Evolutionary conservation across 2,329 filamentous ascomycete genomes (phyloP), one percentile per base, ranked within the genome.

Genomic region (Colletotrichum incanum): DNA sequence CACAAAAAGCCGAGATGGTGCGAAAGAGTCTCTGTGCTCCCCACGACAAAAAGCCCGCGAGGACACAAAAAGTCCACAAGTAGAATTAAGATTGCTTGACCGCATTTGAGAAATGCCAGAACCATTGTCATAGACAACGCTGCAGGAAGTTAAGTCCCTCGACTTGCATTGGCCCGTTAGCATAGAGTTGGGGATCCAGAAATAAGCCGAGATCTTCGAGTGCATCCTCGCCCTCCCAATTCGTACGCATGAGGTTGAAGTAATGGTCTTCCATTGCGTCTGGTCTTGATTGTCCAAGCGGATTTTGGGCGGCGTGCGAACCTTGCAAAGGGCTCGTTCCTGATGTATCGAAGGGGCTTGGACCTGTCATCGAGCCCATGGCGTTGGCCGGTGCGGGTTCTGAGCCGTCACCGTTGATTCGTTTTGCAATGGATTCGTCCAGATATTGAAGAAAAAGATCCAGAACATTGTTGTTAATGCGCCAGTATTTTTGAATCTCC

Each of bases 401-500:
- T 2, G 56, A 9, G 12, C 39, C 41, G 26, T 52, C 26, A 1
- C 76, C 78, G 45, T 80, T 76, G 6, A 83, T 75, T 23, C 80
- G 76, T n/a, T 79, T 79, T 8, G 80, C 80, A 39, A 82, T 82
- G 3, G 82, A 81, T 16, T 79, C 79, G 65, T 83, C 82, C 7
- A 82, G 78, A 4, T 82, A 83, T 31, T 80, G 80, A 0, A 83
- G 74, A 37, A 83, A 83, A 7, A 83, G 72, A 31, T 83, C 81
- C 7, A 83, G 77, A 0, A 82, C 76, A 43, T 81, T 81, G 73
- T 81, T 83, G 76, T 83, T 83, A 71, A 83, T 82, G 23, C 79
- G 76, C 81, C 81, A 83, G 74, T 82, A 83, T n/a, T 82, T 82
- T 34, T 82, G 80, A 0, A 83, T 77, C 72, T 82, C 82, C 50